Evolutionary conservation across 148 eudicot species (phyloP).

Genomic region (Mesembryanthemum crystallinum): DNA sequence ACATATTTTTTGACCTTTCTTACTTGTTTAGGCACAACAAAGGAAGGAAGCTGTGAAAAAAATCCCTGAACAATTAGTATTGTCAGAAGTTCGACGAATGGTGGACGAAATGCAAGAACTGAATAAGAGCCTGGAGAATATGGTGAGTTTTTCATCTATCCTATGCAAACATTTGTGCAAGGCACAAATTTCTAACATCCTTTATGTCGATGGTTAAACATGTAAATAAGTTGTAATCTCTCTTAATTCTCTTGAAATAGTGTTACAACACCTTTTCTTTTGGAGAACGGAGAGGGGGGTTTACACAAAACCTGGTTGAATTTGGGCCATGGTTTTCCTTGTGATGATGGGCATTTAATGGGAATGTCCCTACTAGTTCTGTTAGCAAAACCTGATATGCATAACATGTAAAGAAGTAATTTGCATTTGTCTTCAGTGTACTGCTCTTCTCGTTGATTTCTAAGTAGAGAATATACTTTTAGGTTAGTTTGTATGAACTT

Average conservation of each 20-base stretch:
- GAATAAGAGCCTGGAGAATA: conserved; percentile 72
- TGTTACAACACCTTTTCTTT: background rate
- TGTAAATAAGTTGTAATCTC: background rate
- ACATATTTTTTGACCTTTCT: conserved; percentile 14
- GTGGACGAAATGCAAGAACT: conserved; percentile 90
- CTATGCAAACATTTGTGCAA: background rate
- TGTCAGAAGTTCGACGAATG: conserved; percentile 91
- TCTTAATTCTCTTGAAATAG: background rate
- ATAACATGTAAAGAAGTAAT: too few relatives aligned
- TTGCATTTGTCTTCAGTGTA: background rate
- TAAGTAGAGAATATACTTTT: background rate
- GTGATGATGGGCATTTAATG: background rate
- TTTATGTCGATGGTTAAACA: background rate
- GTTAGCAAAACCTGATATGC: background rate
- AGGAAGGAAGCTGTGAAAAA: conserved; percentile 56
- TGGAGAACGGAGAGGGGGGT: too few relatives aligned
- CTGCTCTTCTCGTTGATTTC: background rate
- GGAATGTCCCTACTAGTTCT: background rate
- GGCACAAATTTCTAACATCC: background rate
- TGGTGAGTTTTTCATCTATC: conserved; percentile 46
- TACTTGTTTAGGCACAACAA: conserved; percentile 52
- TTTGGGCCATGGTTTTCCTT: background rate
- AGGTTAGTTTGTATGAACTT: background rate
- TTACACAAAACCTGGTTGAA: background rate
- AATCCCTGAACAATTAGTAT: conserved; percentile 81